These are phyloP conservation scores for Pachysandra terminalis DNA, from an alignment of 164 flowering plant species.

Conservation along the genomic window DNA sequence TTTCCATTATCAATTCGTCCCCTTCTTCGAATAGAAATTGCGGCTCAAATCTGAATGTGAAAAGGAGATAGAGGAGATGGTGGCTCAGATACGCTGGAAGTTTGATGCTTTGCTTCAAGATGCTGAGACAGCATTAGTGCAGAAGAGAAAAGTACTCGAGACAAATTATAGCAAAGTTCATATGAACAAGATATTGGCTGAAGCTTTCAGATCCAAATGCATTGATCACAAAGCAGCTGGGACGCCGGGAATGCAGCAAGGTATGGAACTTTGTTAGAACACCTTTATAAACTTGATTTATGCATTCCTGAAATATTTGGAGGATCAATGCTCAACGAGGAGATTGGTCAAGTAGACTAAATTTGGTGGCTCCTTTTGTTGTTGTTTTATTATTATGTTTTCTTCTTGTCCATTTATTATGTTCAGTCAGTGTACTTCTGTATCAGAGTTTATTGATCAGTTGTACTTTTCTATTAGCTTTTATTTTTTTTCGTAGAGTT, in stretches of 20 bases:
- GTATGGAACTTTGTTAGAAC: constrained; percentile 17
- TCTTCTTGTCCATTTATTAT: no score
- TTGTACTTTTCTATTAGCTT: not conserved
- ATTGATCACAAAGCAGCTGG: constrained; percentile 26
- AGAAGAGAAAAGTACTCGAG: constrained; percentile 38
- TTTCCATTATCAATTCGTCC: constrained; percentile 3
- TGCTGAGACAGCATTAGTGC: constrained; percentile 36
- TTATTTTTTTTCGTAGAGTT: not conserved
- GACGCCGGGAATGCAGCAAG: constrained; percentile 29
- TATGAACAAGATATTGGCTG: constrained; percentile 57
- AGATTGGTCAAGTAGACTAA: not conserved
- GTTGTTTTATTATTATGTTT: not conserved
- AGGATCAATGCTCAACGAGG: not conserved
- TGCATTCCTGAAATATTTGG: not conserved
- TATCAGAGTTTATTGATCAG: no score
- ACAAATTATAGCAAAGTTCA: constrained; percentile 32
- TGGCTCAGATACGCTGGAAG: constrained; percentile 42
- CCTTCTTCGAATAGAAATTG: constrained; percentile 40
- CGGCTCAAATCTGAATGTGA: constrained; percentile 51
- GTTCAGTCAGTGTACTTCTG: no score
- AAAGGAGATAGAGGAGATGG: constrained; percentile 62
- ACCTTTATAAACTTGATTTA: not conserved
- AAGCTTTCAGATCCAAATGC: constrained; percentile 50
- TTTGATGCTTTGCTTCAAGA: constrained; percentile 45
- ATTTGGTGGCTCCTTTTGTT: no score